These are phyloP conservation scores for Inosperma sp. DNA, from an alignment of 768 basidiomycete genomes.

Conservation along the genomic window DNA sequence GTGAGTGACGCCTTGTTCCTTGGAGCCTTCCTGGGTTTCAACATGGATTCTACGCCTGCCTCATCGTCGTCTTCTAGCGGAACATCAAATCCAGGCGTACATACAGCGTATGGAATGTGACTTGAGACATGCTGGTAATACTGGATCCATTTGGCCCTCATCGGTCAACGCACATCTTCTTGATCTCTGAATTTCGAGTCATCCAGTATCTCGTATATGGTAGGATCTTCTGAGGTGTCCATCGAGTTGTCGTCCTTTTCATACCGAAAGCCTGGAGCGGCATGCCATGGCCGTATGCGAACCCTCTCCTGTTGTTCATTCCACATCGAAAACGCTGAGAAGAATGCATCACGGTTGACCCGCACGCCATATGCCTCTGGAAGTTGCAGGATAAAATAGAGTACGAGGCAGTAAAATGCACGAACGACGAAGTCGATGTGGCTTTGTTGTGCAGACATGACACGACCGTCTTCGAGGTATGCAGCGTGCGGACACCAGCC, in stretches of 20 bases:
- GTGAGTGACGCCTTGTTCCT: no score
- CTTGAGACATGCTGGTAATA: neutral
- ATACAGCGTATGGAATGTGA: neutral
- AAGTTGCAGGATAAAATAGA: neutral
- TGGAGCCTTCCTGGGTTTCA: no score
- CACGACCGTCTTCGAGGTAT: neutral
- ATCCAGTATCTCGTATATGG: neutral
- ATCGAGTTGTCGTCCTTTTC: neutral
- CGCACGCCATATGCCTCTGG: neutral
- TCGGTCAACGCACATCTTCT: neutral
- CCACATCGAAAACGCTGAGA: neutral
- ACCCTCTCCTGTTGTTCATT: neutral
- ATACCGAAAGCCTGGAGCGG: neutral
- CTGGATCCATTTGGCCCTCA: neutral
- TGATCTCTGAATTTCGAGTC: neutral
- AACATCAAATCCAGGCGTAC: no score
- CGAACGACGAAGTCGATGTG: neutral
- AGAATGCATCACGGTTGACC: neutral
- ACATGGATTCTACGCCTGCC: no score
- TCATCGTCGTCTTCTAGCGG: no score
- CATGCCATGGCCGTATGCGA: neutral
- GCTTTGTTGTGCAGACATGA: neutral
- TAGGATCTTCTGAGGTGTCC: neutral
- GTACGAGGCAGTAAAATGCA: neutral
- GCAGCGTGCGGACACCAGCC: neutral